A percentile compares a stretch with the other conserved stretches of the same genome.
Conservation (phyloP, 73 alveolate genomes). For the Symbiodinium natans region DNA sequence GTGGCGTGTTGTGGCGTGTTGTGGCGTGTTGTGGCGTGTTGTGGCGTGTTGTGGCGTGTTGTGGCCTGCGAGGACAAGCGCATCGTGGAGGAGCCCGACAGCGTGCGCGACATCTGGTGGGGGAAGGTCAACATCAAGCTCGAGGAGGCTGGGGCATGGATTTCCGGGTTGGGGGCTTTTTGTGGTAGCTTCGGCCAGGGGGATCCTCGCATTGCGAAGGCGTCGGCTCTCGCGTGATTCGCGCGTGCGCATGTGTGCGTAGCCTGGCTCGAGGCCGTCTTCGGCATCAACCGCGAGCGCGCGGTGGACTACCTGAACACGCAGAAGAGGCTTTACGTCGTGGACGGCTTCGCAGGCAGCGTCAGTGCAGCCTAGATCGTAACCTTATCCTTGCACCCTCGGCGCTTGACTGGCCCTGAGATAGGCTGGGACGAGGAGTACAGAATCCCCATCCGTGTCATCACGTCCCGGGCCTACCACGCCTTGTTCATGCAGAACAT, state of each 20-base stretch:
- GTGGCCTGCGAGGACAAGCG: slow-evolving; percentile 97
- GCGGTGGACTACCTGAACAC: slow-evolving; percentile 97
- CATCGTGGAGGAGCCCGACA: slow-evolving; percentile 96
- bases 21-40: too few species aligned
- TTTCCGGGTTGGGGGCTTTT: too few species aligned
- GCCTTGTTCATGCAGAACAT: slow-evolving; percentile 99
- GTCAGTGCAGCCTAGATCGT: neutral
- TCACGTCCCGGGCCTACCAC: slow-evolving; percentile 97
- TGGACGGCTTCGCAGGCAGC: slow-evolving; percentile 98
- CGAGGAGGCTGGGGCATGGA: neutral
- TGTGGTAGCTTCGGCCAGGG: too few species aligned
- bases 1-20: too few species aligned
- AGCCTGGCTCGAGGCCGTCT: slow-evolving; percentile 95
- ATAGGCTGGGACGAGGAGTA: slow-evolving; percentile 97
- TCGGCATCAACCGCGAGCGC: slow-evolving; percentile 96
- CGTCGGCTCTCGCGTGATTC: too few species aligned
- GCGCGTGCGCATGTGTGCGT: too few species aligned
- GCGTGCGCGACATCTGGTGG: slow-evolving; percentile 97
- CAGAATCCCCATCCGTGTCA: slow-evolving; percentile 96
- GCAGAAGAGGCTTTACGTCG: slow-evolving; percentile 95
- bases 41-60: too few species aligned
- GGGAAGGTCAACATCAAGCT: slow-evolving; percentile 96
- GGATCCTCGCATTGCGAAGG: too few species aligned
- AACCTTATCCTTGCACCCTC: too few species aligned
- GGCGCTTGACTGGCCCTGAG: too few species aligned